phyloP scores from a whole-genome alignment of 805 yeast genomes.

The Hanseniaspora vineae region DNA sequence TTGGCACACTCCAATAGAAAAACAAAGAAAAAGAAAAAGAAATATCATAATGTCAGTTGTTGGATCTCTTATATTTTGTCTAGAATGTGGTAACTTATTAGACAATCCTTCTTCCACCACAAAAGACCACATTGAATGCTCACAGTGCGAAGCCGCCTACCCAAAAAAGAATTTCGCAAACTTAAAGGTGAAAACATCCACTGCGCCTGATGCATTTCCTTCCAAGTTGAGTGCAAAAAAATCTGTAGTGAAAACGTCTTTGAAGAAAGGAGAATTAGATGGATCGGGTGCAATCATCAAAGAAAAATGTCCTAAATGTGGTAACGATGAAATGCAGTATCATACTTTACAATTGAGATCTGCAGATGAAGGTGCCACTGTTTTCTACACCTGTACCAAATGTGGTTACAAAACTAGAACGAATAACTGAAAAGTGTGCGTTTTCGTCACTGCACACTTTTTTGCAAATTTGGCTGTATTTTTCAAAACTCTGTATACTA shows the following conservation, averaged over 20 bases:
- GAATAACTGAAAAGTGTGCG: slow-evolving; percentile 37
- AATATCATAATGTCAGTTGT: slow-evolving; percentile 65
- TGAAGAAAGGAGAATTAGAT: slow-evolving; percentile 64
- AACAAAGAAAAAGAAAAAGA: too few relatives aligned
- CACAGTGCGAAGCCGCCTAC: slow-evolving; percentile 30
- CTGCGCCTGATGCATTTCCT: slow-evolving; percentile 91
- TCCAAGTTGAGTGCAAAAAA: slow-evolving; percentile 67
- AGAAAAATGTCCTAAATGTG: slow-evolving; percentile 98
- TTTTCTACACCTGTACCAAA: slow-evolving; percentile 86
- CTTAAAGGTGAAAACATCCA: slow-evolving; percentile 74
- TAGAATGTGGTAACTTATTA: slow-evolving; percentile 81
- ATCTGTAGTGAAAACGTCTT: slow-evolving; percentile 79
- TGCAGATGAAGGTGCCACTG: slow-evolving; percentile 99
- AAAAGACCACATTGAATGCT: slow-evolving; percentile 38
- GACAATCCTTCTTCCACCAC: slow-evolving; percentile 34
- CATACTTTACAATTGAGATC: slow-evolving; percentile 93
- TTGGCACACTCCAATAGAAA: not conserved
- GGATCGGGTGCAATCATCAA: slow-evolving; percentile 88
- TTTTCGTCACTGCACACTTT: not conserved
- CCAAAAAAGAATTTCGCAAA: slow-evolving; percentile 46
- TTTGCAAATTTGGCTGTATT: not conserved
- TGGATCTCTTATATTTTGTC: slow-evolving; percentile 89
- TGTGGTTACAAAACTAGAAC: slow-evolving; percentile 94
- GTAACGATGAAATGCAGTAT: slow-evolving; percentile 94
- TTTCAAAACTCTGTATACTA: too few relatives aligned